phyloP scores from a whole-genome alignment of 768 basidiomycete species.

The Phanerochaete sordida region DNA sequence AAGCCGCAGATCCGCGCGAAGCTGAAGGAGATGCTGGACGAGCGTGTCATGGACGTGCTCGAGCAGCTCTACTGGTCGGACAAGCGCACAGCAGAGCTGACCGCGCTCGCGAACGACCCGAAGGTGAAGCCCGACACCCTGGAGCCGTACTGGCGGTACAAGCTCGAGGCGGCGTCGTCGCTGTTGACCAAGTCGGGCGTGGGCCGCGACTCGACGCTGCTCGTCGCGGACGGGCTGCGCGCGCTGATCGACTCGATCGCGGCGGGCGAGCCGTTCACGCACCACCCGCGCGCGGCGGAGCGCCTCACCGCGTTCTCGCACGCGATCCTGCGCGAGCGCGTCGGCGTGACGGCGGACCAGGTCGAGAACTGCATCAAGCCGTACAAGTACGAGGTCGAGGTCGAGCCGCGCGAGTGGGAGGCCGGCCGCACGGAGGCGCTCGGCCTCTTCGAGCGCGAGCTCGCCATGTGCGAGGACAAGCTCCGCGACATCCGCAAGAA shows the following conservation, averaged over 20 bases:
- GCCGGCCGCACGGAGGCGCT: constrained; percentile 71
- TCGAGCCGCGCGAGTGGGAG: constrained; percentile 92
- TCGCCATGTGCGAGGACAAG: constrained; percentile 80
- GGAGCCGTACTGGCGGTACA: constrained; percentile 93
- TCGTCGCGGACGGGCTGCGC: constrained; percentile 92
- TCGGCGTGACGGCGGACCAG: constrained; percentile 94
- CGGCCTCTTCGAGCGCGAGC: constrained; percentile 81
- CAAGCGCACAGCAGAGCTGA: constrained; percentile 70
- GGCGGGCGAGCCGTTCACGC: constrained; percentile 83
- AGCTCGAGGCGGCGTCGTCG: constrained; percentile 90
- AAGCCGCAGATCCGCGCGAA: constrained; percentile 86
- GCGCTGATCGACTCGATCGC: constrained; percentile 89
- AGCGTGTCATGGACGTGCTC: constrained; percentile 95
- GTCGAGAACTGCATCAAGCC: constrained; percentile 99
- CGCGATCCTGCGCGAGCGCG: constrained; percentile 87
- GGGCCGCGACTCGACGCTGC: constrained; percentile 88
- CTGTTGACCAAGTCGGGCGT: constrained; percentile 95
- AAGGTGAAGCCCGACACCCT: constrained; percentile 70
- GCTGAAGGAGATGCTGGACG: constrained; percentile 91
- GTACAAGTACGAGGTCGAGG: constrained; percentile 97
- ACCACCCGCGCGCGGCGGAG: constrained; percentile 86
- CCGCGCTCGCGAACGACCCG: constrained; percentile 63
- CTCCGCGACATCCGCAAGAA: constrained; percentile 82
- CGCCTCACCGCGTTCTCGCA: constrained; percentile 91
- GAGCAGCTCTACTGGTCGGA: constrained; percentile 98